These are phyloP conservation scores for Zelonia costaricensis DNA, from an alignment of 208 protist species.

Conservation along the genomic window DNA sequence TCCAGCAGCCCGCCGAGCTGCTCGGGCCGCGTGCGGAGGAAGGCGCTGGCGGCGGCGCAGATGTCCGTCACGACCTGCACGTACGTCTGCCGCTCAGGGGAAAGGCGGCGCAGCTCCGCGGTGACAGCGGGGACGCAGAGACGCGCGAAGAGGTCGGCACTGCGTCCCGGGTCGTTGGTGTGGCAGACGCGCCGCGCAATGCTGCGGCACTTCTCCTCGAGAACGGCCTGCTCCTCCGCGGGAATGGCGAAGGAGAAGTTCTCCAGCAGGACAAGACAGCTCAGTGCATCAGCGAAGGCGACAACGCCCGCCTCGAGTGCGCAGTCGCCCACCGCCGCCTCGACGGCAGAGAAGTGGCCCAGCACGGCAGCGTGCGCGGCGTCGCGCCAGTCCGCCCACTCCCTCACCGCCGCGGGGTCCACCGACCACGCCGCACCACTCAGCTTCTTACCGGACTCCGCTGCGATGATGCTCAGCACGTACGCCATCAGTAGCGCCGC, in stretches of 20 bases:
- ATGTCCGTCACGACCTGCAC: slow-evolving; percentile 31
- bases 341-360: not conserved
- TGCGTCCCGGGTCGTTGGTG: not conserved
- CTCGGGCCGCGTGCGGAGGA: slow-evolving; percentile 6
- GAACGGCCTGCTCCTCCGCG: not conserved
- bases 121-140: slow-evolving; percentile 17
- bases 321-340: not conserved
- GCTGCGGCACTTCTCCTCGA: slow-evolving; percentile 9
- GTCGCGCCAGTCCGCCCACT: slow-evolving; percentile 17
- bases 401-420: not conserved
- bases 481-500: too few relatives aligned
- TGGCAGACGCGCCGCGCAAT: slow-evolving; percentile 10
- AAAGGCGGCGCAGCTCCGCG: slow-evolving; percentile 19
- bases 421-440: not conserved
- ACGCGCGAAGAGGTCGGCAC: slow-evolving; percentile 4
- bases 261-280: slow-evolving; percentile 24
- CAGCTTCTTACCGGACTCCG: too few relatives aligned
- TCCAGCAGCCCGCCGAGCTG: slow-evolving; percentile 11
- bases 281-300: slow-evolving; percentile 15
- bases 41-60: slow-evolving; percentile 26
- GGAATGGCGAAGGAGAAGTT: slow-evolving; percentile 20
- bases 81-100: slow-evolving; percentile 20
- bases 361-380: not conserved
- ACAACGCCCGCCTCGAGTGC: not conserved
- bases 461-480: too few relatives aligned